Evolutionary conservation across 805 yeast genomes (phyloP).

Genomic region (Teunomyces stri): DNA sequence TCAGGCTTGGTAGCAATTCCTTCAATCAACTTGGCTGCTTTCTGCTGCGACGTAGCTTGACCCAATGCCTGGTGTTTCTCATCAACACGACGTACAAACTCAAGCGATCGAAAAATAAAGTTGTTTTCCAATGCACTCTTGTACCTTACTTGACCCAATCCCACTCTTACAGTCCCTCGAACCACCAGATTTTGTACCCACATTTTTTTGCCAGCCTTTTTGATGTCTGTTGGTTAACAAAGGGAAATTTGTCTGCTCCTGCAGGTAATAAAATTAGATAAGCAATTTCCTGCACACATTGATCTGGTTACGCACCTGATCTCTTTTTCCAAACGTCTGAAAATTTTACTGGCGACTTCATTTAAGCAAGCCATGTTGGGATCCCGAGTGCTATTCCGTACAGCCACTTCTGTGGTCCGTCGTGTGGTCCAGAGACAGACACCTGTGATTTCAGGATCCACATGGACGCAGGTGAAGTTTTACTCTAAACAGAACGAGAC

Average conservation of each 20-base stretch:
- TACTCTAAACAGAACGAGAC: neutral
- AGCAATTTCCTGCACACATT: neutral
- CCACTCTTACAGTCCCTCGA: neutral
- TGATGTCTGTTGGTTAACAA: no score
- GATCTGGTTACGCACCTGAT: neutral
- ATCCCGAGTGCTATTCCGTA: constrained; percentile 3
- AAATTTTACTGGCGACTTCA: neutral
- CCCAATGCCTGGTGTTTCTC: constrained; percentile 19
- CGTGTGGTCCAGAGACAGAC: neutral
- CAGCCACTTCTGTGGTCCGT: constrained; percentile 1
- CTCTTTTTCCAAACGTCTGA: neutral
- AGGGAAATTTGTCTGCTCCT: neutral
- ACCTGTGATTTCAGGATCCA: neutral
- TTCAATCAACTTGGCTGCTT: constrained; percentile 23
- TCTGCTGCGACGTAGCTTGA: constrained; percentile 16
- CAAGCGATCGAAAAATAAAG: constrained; percentile 17
- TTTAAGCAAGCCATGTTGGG: neutral
- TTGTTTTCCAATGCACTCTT: constrained; percentile 8
- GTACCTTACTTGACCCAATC: neutral
- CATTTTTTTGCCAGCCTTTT: neutral
- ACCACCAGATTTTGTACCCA: neutral
- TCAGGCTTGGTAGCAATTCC: constrained; percentile 26
- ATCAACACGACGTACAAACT: constrained; percentile 29
- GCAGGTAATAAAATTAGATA: neutral
- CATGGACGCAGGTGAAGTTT: neutral